phyloP scores from a whole-genome alignment of 2,329 filamentous ascomycete species.

The Ceratocystiopsis brevicomis region DNA sequence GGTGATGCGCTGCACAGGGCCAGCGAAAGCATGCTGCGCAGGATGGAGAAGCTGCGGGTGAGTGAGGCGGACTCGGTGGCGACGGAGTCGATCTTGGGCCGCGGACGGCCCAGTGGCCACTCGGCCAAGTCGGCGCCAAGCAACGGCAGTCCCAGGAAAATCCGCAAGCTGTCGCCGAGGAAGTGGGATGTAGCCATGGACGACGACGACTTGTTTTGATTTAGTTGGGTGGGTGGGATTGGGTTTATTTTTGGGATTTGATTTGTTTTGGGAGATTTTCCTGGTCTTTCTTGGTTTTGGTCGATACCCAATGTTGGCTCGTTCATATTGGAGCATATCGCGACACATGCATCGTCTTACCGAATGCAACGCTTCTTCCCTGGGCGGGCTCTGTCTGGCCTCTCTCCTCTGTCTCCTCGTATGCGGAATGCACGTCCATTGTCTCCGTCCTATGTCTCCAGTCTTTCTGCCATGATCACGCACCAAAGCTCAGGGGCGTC shows the following conservation, averaged over 20 bases:
- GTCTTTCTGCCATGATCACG: too few species aligned
- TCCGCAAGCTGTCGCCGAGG: conserved; percentile 28
- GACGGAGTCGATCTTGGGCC: conserved; percentile 2
- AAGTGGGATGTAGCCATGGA: conserved; percentile 26
- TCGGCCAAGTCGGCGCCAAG: conserved; percentile 8
- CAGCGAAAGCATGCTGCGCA: conserved; percentile 21
- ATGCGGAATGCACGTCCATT: too few species aligned
- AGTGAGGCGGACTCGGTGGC: conserved; percentile 14
- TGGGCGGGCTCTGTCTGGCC: too few species aligned
- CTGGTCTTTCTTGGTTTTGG: background rate
- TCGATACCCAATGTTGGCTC: conserved; percentile 1
- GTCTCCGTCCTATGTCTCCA: too few species aligned
- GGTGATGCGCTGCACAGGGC: background rate
- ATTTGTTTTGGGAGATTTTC: background rate
- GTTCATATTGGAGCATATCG: background rate
- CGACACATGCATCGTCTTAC: too few species aligned
- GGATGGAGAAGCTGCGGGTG: conserved; percentile 32
- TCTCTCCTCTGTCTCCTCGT: too few species aligned
- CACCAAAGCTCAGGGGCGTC: too few species aligned
- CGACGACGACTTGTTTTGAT: conserved; percentile 21
- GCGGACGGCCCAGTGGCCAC: conserved; percentile 3
- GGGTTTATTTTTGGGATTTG: background rate
- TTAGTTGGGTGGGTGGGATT: background rate
- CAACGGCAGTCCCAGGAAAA: conserved; percentile 31
- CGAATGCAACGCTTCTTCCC: too few species aligned